A percentile compares a stretch with the other conserved stretches of the same genome.
phyloP scores from a whole-genome alignment of 2,329 filamentous ascomycete species.

The Aspergillus pseudotamarii region DNA sequence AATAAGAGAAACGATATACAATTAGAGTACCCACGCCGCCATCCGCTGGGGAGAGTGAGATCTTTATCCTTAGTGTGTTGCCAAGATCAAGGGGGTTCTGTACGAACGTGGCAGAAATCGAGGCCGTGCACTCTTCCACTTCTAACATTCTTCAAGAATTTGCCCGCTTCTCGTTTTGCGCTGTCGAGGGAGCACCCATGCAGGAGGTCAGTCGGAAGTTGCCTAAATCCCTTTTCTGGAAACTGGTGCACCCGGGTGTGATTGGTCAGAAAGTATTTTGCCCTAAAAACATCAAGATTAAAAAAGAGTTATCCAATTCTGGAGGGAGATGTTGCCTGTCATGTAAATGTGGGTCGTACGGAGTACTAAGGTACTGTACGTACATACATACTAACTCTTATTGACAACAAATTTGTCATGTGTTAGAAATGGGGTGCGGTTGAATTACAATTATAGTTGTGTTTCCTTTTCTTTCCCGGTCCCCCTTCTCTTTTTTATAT shows the following conservation, averaged over 20 bases:
- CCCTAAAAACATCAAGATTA: not conserved
- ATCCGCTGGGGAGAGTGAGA: constrained; percentile 23
- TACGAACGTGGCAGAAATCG: constrained; percentile 26
- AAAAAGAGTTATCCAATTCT: not conserved
- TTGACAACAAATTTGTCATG: not conserved
- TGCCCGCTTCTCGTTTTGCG: not conserved
- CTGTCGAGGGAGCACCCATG: constrained; percentile 9
- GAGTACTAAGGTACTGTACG: not conserved
- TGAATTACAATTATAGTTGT: not conserved
- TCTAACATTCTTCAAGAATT: not conserved
- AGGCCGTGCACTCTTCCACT: constrained; percentile 21
- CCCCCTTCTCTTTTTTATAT: not conserved
- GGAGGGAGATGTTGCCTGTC: not conserved
- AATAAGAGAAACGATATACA: not conserved
- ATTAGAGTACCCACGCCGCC: constrained; percentile 8
- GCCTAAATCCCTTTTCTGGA: constrained; percentile 9
- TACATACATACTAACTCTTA: not conserved
- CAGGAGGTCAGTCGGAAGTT: constrained; percentile 16
- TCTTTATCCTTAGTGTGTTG: constrained; percentile 31
- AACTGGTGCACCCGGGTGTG: not conserved
- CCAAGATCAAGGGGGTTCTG: constrained; percentile 28
- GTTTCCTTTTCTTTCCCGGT: not conserved
- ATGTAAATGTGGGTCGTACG: not conserved
- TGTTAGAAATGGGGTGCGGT: not conserved
- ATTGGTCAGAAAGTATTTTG: constrained; percentile 1